A percentile compares a stretch with the other conserved stretches of the same genome.
Evolutionary conservation across 2,329 filamentous ascomycete genomes (phyloP).

Genomic region (Monosporascus ibericus): DNA sequence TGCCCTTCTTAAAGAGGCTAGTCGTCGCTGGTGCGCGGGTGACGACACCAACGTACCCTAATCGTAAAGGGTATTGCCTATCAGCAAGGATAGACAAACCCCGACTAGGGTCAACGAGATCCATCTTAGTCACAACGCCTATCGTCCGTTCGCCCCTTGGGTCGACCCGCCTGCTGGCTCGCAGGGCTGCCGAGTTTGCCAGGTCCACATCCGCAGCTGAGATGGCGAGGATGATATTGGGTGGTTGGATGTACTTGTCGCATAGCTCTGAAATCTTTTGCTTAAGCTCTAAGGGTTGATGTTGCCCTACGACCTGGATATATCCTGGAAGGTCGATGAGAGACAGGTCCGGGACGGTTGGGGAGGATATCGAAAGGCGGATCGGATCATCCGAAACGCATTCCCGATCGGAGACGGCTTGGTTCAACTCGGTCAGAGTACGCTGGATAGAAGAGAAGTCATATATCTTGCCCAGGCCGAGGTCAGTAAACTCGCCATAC

Average conservation of each 20-base stretch:
- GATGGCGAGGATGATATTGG: constrained; percentile 94
- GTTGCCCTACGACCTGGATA: constrained; percentile 88
- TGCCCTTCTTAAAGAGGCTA: constrained; percentile 78
- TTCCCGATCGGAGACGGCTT: constrained; percentile 82
- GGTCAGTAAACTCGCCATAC: constrained; percentile 92
- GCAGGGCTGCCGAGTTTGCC: constrained; percentile 88
- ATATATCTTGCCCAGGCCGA: constrained; percentile 81
- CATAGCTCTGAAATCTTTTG: constrained; percentile 94
- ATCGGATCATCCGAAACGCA: constrained; percentile 97
- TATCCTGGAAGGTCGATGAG: constrained; percentile 96
- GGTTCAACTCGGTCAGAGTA: constrained; percentile 88
- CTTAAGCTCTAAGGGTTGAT: constrained; percentile 87
- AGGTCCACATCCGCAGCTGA: constrained; percentile 96
- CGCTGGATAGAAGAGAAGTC: constrained; percentile 91
- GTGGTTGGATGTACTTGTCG: constrained; percentile 95
- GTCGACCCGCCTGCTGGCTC: constrained; percentile 86
- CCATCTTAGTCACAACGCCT: constrained; percentile 99
- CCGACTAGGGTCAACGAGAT: constrained; percentile 79
- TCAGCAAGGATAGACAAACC: constrained; percentile 77
- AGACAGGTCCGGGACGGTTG: constrained; percentile 89
- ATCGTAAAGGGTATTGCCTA: constrained; percentile 86
- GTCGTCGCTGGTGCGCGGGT: constrained; percentile 67
- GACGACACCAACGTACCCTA: constrained; percentile 95
- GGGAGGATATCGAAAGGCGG: constrained; percentile 90
- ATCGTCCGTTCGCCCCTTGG: constrained; percentile 93